Percentiles rank a stretch among this genome's conserved stretches.
These are phyloP conservation scores for Zymoseptoria passerinii DNA, from an alignment of 2,329 filamentous ascomycete genomes.

Conservation along the genomic window DNA sequence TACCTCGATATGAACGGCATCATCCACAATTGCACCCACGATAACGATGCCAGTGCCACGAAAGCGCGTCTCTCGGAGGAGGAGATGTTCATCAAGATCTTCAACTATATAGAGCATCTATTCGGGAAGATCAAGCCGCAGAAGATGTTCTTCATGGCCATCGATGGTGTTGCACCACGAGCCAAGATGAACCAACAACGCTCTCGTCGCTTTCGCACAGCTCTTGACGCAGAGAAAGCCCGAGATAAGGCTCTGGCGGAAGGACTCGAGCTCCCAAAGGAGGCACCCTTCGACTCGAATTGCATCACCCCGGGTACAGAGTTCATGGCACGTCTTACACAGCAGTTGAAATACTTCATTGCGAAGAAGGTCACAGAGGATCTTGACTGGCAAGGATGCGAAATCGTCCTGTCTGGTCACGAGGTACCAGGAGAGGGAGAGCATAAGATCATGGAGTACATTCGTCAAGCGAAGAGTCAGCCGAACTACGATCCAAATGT, in stretches of 20 bases:
- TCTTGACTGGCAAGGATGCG: conserved; percentile 92
- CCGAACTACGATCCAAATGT: conserved; percentile 86
- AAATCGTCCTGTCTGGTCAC: conserved; percentile 92
- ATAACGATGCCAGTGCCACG: conserved; percentile 84
- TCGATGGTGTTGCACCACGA: conserved; percentile 92
- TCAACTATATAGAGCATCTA: conserved; percentile 98
- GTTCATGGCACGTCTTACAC: conserved; percentile 94
- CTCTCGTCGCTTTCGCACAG: conserved; percentile 87
- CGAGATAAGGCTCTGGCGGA: conserved; percentile 86
- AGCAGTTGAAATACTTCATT: conserved; percentile 95
- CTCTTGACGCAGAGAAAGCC: conserved; percentile 79
- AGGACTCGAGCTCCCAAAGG: conserved; percentile 86
- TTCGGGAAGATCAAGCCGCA: conserved; percentile 99
- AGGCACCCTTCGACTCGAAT: conserved; percentile 96
- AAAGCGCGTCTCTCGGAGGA: conserved; percentile 92
- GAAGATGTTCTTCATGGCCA: conserved; percentile 98
- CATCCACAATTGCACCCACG: conserved; percentile 98
- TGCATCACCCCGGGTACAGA: conserved; percentile 96
- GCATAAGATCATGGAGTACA: conserved; percentile 99
- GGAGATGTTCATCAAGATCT: conserved; percentile 99
- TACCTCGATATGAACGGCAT: conserved; percentile 99
- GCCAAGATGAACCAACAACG: conserved; percentile 99
- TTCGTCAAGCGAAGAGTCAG: conserved; percentile 92
- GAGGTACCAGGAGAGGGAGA: conserved; percentile 97
- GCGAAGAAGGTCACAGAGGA: conserved; percentile 98